Evolutionary conservation across 1,284 basidiomycete genomes (phyloP).

Genomic region (Irpex sp.): DNA sequence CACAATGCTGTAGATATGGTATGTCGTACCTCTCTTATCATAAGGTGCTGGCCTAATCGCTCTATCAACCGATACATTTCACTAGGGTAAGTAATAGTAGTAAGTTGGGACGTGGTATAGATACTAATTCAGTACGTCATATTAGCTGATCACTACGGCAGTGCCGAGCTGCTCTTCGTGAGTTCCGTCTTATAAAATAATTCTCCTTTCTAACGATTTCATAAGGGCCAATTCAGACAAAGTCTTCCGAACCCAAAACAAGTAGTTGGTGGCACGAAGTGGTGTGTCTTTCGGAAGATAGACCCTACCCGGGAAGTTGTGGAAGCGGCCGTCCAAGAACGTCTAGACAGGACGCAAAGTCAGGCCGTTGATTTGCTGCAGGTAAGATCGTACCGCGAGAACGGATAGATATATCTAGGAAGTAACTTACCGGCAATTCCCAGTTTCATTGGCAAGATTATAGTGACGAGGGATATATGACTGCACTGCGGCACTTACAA

Average conservation of each 20-base stretch:
- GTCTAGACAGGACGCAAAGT: slow-evolving; percentile 51
- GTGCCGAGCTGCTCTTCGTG: slow-evolving; percentile 75
- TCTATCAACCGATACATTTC: not conserved
- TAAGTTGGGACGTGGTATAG: not conserved
- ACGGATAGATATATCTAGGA: not conserved
- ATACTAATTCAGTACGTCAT: not conserved
- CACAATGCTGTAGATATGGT: slow-evolving; percentile 34
- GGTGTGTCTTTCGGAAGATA: slow-evolving; percentile 69
- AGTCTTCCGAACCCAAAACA: slow-evolving; percentile 37
- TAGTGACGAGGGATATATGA: slow-evolving; percentile 62
- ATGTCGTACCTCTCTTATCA: slow-evolving; percentile 13
- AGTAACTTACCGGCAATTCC: not conserved
- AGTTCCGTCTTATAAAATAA: slow-evolving; percentile 21
- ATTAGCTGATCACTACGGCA: slow-evolving; percentile 79
- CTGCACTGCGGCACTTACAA: slow-evolving; percentile 54
- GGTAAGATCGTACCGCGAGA: slow-evolving; percentile 31
- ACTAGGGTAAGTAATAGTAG: not conserved
- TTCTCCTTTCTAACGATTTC: slow-evolving; percentile 2
- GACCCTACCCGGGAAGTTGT: slow-evolving; percentile 54
- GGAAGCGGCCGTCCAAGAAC: slow-evolving; percentile 63
- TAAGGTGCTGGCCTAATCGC: not conserved
- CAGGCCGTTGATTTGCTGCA: slow-evolving; percentile 67
- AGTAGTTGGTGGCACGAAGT: slow-evolving; percentile 74
- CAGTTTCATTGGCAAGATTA: slow-evolving; percentile 86
- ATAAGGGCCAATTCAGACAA: slow-evolving; percentile 64